phyloP scores from a whole-genome alignment of 164 flowering plant species.

The Houttuynia cordata region DNA sequence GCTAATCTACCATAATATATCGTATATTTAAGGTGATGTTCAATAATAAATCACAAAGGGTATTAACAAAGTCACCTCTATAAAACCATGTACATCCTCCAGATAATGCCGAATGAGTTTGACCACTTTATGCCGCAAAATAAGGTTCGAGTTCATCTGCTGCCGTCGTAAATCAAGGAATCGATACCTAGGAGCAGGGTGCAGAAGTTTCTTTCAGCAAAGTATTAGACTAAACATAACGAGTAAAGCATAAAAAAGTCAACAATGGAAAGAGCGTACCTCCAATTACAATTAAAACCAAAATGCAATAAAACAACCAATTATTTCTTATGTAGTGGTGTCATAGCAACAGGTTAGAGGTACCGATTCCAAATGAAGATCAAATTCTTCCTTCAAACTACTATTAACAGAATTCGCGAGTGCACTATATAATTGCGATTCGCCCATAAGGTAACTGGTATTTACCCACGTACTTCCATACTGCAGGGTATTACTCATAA shows the following conservation, averaged over 20 bases:
- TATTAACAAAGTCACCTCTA: conserved; percentile 50
- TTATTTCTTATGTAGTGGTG: too few relatives aligned
- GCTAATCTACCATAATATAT: background rate
- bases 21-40: background rate
- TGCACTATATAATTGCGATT: too few relatives aligned
- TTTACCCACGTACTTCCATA: too few relatives aligned
- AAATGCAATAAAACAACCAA: too few relatives aligned
- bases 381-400: too few relatives aligned
- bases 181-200: conserved; percentile 36
- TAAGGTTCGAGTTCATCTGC: conserved; percentile 59
- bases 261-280: background rate
- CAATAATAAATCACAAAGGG: background rate
- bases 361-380: too few relatives aligned
- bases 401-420: too few relatives aligned
- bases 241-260: background rate
- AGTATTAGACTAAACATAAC: background rate
- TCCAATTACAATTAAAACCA: background rate
- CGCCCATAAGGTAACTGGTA: too few relatives aligned
- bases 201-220: background rate
- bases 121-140: conserved; percentile 68
- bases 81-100: conserved; percentile 73
- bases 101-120: conserved; percentile 74
- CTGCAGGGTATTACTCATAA: too few relatives aligned
- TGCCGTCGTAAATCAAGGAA: conserved; percentile 80
- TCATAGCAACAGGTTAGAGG: too few relatives aligned